Evolutionary conservation across 768 basidiomycete genomes (phyloP).

Genomic region (Psilocybe cubensis): DNA sequence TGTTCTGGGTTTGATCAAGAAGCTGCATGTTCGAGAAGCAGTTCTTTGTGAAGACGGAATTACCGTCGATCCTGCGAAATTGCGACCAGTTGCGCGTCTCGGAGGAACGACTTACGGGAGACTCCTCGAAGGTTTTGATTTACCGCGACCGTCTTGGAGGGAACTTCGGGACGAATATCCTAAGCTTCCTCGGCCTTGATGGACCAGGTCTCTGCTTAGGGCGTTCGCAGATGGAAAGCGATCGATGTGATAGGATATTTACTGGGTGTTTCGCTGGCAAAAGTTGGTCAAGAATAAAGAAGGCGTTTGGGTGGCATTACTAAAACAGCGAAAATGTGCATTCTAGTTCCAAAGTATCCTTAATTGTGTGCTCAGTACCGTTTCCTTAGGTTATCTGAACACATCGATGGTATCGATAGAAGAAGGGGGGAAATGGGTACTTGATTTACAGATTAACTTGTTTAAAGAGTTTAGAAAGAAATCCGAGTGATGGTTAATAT

Average conservation of each 20-base stretch:
- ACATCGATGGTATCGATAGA: slow-evolving; percentile 10
- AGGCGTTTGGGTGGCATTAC: neutral
- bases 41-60: slow-evolving; percentile 45
- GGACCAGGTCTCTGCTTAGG: neutral
- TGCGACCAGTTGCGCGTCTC: slow-evolving; percentile 54
- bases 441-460: neutral
- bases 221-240: neutral
- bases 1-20: slow-evolving; percentile 57
- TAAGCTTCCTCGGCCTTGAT: slow-evolving; percentile 17
- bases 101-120: slow-evolving; percentile 58
- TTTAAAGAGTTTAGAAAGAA: slow-evolving; percentile 3
- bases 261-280: slow-evolving; percentile 4
- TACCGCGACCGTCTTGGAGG: slow-evolving; percentile 46
- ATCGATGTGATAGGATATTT: slow-evolving; percentile 2
- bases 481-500: slow-evolving; percentile 6
- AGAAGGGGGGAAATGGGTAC: neutral
- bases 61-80: slow-evolving; percentile 49
- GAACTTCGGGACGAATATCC: slow-evolving; percentile 28
- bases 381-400: neutral
- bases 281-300: neutral
- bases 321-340: neutral
- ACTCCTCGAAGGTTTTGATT: slow-evolving; percentile 49
- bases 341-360: neutral
- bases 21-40: slow-evolving; percentile 52
- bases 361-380: neutral